Base-by-base conservation (phyloP, 163 green algal genomes). In the Volvox carteri region DNA sequence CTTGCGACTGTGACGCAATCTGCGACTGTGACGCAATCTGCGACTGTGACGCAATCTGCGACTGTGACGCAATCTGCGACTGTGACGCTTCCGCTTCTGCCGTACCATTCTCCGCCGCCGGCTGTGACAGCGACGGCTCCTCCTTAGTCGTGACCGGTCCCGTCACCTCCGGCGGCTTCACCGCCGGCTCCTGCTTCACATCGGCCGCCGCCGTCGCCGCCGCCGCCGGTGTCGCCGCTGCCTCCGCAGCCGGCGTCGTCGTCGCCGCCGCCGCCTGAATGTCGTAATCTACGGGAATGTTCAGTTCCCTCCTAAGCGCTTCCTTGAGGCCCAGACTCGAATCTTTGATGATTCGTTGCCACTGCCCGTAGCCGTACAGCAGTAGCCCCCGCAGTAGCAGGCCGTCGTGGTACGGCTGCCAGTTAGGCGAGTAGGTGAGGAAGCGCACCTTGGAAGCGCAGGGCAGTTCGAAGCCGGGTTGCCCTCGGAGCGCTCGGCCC, bases 301-400 rank as follows among this genome's bases (percentile, higher is more conserved):
- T 76, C n/a, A 93, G 87, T 86, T 95, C 92, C 42, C 23, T 50
- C 2, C 88, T 70, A 16, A 95, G 73, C 25, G 84, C 11, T 5
- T 65, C 50, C 46, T 84, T 56, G 21, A 94, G 35, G 4, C 58
- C 62, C 56, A 95, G 91, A 7, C 41, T 1, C 7, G 37, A 7
- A 70, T 94, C 88, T 58, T 81, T 87, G 19, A 78, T 78, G 60
- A 78, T 68, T 14, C 90, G 90, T 46, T 93, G 90, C 67, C 78
- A 84, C 25, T 81, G 62, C 7, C 90, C 88, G 86, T 86, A 94
- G 21, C 85, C 84, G 39, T 93, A 90, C 87, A 87, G 62, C 35
- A 93, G 84, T 42, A 90, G 42, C 14, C 85, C 85, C 4, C 39
- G 60, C 56, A 91, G 70, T 67, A 91, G 86, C 37, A 41, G 2